Conservation (phyloP, 768 basidiomycete genomes). For the Suillus ampliporus region DNA sequence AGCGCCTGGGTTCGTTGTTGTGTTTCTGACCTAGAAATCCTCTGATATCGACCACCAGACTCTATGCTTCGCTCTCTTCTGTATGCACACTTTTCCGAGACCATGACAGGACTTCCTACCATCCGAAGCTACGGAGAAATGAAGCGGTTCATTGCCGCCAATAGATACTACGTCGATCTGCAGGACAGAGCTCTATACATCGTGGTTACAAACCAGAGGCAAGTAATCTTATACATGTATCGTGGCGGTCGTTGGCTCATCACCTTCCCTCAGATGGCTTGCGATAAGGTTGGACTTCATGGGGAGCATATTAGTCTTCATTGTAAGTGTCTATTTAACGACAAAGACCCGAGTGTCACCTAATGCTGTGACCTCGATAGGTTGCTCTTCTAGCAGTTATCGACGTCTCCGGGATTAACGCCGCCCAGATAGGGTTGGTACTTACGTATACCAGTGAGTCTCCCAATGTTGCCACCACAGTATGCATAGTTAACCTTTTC, state of each 20-base stretch:
- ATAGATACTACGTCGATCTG: constrained; percentile 70
- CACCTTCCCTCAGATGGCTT: constrained; percentile 55
- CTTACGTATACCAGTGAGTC: constrained; percentile 65
- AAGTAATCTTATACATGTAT: constrained; percentile 11
- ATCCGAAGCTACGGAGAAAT: constrained; percentile 38
- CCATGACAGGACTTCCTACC: constrained; percentile 70
- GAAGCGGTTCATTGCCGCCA: constrained; percentile 64
- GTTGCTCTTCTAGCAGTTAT: constrained; percentile 70
- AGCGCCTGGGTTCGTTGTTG: constrained; percentile 46
- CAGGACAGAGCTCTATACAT: constrained; percentile 75
- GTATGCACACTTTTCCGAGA: constrained; percentile 81
- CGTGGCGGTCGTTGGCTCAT: not conserved
- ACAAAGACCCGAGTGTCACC: too few relatives aligned
- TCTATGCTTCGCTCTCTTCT: constrained; percentile 74
- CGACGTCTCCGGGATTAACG: constrained; percentile 59
- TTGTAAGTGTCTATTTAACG: constrained; percentile 39
- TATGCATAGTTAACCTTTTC: constrained; percentile 3
- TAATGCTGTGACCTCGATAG: constrained; percentile 29
- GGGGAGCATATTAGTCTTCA: constrained; percentile 62
- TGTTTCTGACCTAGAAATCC: not conserved
- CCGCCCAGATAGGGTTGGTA: constrained; percentile 33
- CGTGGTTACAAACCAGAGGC: constrained; percentile 71
- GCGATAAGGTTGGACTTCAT: constrained; percentile 73
- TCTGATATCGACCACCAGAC: constrained; percentile 43
- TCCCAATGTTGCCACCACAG: not conserved